Conservation (phyloP, 2,329 filamentous ascomycete genomes). For the Cladosporium sphaerospermum region DNA sequence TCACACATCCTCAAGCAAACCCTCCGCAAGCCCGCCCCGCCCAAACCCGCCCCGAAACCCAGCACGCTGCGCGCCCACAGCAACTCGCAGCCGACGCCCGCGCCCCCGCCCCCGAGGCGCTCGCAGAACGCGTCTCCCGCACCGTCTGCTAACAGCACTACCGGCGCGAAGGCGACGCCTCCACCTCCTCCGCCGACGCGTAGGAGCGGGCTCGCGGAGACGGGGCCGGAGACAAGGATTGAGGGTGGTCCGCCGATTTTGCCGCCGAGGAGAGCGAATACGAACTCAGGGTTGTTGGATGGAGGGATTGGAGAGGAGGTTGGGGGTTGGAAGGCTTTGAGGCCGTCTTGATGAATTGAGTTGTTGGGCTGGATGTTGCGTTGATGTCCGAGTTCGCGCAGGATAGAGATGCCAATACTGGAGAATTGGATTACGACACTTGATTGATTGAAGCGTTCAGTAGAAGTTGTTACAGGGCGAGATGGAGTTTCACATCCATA, state of each 20-base stretch:
- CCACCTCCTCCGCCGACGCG: slow-evolving; percentile 20
- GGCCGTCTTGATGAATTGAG: slow-evolving; percentile 13
- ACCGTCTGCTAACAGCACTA: slow-evolving; percentile 1
- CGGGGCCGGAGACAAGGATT: background rate
- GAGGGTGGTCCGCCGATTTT: slow-evolving; percentile 14
- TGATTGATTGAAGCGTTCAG: too few relatives aligned
- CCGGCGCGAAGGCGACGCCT: slow-evolving; percentile 10
- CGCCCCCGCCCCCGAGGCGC: slow-evolving; percentile 19
- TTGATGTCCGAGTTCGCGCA: too few relatives aligned
- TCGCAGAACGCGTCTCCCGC: slow-evolving; percentile 8
- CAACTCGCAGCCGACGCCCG: slow-evolving; percentile 17
- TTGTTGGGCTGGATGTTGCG: too few relatives aligned
- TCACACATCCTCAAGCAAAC: slow-evolving; percentile 16
- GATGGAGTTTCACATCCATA: too few relatives aligned
- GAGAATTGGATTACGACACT: too few relatives aligned
- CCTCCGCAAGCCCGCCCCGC: slow-evolving; percentile 30
- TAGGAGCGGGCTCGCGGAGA: slow-evolving; percentile 9
- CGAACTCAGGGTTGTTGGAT: slow-evolving; percentile 23
- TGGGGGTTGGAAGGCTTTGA: slow-evolving; percentile 27
- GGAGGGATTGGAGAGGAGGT: slow-evolving; percentile 22
- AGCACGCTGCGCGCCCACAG: slow-evolving; percentile 24
- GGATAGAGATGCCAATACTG: too few relatives aligned
- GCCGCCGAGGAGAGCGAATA: slow-evolving; percentile 21
- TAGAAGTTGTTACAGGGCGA: too few relatives aligned
- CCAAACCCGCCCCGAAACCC: slow-evolving; percentile 31